A percentile compares a stretch with the other conserved stretches of the same genome.
Conservation (phyloP, 148 eudicot genomes). For the Limonium bicolor region DNA sequence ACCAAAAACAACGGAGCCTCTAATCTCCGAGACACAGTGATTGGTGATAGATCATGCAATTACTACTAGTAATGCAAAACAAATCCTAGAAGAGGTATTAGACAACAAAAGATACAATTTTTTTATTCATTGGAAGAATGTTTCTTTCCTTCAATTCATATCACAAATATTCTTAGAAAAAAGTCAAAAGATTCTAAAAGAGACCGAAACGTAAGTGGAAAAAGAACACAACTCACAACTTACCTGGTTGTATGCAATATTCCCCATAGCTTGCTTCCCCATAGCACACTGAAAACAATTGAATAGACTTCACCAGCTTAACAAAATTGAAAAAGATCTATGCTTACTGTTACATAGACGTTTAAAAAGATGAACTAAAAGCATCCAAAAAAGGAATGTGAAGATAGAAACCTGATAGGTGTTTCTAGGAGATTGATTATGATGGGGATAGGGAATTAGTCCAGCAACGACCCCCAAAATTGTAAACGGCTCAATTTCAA, state of each 20-base stretch:
- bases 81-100: no score
- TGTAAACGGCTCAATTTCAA: slow-evolving; percentile 94
- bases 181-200: background rate
- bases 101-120: no score
- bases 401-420: slow-evolving; percentile 78
- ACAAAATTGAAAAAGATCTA: background rate
- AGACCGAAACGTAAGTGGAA: background rate
- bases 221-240: slow-evolving; percentile 11
- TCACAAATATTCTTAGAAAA: background rate
- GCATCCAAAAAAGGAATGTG: background rate
- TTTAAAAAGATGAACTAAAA: background rate
- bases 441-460: slow-evolving; percentile 92
- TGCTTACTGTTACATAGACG: background rate
- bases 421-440: slow-evolving; percentile 92
- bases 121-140: no score
- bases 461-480: slow-evolving; percentile 84
- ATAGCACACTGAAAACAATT: slow-evolving; percentile 63
- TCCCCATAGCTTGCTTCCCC: slow-evolving; percentile 99
- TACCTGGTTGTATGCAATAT: slow-evolving; percentile 94
- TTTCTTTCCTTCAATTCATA: no score
- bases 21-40: no score
- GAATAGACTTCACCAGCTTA: background rate
- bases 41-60: no score
- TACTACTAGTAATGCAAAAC: no score
- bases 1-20: no score